phyloP scores from a whole-genome alignment of 768 basidiomycete genomes.

The Hebeloma cylindrosporum region DNA sequence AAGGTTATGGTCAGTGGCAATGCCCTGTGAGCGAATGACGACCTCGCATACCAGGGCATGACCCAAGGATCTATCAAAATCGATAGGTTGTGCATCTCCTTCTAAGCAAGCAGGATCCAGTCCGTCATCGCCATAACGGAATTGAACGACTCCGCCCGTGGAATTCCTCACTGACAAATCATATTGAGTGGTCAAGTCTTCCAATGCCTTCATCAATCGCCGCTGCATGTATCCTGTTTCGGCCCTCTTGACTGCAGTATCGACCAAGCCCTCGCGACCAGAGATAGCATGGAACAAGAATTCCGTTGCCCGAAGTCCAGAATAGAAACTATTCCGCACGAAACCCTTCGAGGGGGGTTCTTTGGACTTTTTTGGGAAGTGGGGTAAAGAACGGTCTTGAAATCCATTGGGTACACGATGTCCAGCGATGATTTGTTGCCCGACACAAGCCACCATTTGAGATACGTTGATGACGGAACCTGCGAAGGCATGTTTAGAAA shows the following conservation, averaged over 20 bases:
- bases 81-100: constrained; percentile 92
- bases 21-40: background rate
- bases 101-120: constrained; percentile 96
- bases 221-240: constrained; percentile 99
- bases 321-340: constrained; percentile 96
- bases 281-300: constrained; percentile 99
- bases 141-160: constrained; percentile 93
- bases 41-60: constrained; percentile 66
- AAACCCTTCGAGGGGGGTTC: constrained; percentile 98
- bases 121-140: constrained; percentile 95
- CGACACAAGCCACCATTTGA: constrained; percentile 99
- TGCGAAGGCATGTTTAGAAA: constrained; percentile 10
- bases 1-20: background rate
- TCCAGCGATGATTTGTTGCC: constrained; percentile 97
- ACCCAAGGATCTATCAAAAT: constrained; percentile 82
- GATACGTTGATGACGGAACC: constrained; percentile 99
- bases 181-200: constrained; percentile 95
- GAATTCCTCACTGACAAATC: constrained; percentile 96
- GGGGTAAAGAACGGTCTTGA: constrained; percentile 98
- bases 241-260: constrained; percentile 99
- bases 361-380: constrained; percentile 95
- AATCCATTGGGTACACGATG: constrained; percentile 99
- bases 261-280: constrained; percentile 96
- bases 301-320: constrained; percentile 88
- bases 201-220: constrained; percentile 97